Evolutionary conservation across 1,284 basidiomycete species (phyloP).

Genomic region (Naganishia sp.): DNA sequence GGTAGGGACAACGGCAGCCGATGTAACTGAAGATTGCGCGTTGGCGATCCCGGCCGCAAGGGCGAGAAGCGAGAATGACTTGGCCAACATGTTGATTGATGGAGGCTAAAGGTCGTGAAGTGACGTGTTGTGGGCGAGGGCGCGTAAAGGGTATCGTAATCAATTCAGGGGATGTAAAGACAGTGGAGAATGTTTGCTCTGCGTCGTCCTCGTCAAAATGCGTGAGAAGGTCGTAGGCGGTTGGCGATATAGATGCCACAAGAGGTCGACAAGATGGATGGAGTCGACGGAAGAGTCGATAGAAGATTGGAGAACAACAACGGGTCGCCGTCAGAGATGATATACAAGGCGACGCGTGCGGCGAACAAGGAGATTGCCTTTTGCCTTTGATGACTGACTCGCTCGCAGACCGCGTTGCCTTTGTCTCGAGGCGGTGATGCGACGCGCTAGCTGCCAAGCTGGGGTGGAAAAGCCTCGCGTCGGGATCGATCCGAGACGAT

Average conservation of each 20-base stretch:
- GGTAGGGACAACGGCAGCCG: slow-evolving; percentile 4
- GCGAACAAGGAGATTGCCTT: no score
- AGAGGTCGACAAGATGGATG: no score
- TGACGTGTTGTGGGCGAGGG: not conserved
- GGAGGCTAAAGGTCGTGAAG: not conserved
- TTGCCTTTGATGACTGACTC: not conserved
- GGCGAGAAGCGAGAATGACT: slow-evolving; percentile 26
- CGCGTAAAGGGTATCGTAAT: slow-evolving; percentile 6
- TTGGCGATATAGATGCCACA: not conserved
- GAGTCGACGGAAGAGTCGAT: not conserved
- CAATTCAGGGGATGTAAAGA: slow-evolving; percentile 14
- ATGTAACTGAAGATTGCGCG: slow-evolving; percentile 23
- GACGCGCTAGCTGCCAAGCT: not conserved
- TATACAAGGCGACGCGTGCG: no score
- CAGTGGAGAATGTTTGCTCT: slow-evolving; percentile 8
- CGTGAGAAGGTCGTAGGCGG: not conserved
- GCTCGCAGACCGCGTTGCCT: not conserved
- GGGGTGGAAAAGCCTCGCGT: not conserved
- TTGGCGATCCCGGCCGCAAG: slow-evolving; percentile 29
- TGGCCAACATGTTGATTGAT: slow-evolving; percentile 26
- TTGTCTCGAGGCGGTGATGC: not conserved
- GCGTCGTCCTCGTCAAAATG: not conserved
- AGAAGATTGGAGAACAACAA: not conserved
- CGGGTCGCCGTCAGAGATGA: no score
- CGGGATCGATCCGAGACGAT: not conserved